Evolutionary conservation across 345 rosid genomes (phyloP).

Genomic region (Clausena lansium): DNA sequence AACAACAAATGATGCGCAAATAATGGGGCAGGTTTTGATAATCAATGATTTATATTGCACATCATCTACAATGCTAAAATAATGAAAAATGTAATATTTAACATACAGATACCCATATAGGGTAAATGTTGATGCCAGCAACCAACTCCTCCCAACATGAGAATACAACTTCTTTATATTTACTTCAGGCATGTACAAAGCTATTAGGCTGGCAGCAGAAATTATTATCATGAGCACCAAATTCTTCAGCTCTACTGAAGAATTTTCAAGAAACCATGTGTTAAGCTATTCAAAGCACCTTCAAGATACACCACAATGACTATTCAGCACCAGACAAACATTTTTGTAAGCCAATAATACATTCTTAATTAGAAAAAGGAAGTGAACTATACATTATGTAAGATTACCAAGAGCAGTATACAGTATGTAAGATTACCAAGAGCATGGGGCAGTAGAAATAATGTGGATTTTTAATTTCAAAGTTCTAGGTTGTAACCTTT

Average conservation of each 20-base stretch:
- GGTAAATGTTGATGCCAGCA: background rate
- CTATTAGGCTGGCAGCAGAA: background rate
- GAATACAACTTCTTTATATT: background rate
- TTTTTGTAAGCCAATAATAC: background rate
- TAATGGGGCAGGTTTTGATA: background rate
- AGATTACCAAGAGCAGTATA: background rate
- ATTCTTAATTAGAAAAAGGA: background rate
- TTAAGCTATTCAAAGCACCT: background rate
- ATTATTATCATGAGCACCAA: background rate
- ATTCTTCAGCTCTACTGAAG: background rate
- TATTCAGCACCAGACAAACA: background rate
- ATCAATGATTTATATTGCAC: background rate
- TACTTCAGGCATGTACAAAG: background rate
- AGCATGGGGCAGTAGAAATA: background rate
- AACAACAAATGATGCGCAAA: background rate
- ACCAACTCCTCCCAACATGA: background rate
- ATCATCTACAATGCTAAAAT: background rate
- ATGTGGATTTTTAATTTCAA: background rate
- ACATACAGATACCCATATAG: background rate
- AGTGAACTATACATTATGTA: background rate
- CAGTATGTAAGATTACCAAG: background rate
- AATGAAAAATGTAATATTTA: background rate
- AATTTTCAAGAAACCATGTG: background rate
- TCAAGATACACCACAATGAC: background rate
- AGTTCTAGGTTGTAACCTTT: constrained; percentile 49